phyloP scores from a whole-genome alignment of 768 basidiomycete genomes.

The Rhodosporidiobolus odoratus region DNA sequence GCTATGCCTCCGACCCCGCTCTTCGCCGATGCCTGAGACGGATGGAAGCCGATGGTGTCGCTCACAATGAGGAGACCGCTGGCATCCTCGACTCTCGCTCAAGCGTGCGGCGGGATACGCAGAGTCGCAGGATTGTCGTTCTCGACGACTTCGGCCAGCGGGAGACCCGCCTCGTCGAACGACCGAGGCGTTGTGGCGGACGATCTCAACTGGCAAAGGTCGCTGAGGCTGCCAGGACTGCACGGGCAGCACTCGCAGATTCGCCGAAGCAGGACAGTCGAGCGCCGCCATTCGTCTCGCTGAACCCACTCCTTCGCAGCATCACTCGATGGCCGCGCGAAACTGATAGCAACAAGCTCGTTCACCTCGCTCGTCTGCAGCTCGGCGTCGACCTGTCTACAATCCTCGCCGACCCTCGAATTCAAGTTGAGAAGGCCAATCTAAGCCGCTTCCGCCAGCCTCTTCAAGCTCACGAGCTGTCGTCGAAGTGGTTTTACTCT shows the following conservation, averaged over 20 bases:
- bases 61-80: not conserved
- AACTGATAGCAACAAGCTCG: not conserved
- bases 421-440: not conserved
- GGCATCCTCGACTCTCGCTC: slow-evolving; percentile 6
- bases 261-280: not conserved
- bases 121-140: not conserved
- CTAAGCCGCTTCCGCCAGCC: not conserved
- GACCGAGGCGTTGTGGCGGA: not conserved
- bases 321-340: not conserved
- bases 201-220: slow-evolving; percentile 1
- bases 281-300: not conserved
- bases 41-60: not conserved
- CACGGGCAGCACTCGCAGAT: not conserved
- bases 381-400: slow-evolving; percentile 19
- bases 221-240: not conserved
- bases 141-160: not conserved
- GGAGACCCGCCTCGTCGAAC: not conserved
- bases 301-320: slow-evolving; percentile 7
- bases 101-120: slow-evolving; percentile 10
- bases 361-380: not conserved
- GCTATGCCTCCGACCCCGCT: not conserved
- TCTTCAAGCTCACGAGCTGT: not conserved
- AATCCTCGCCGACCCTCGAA: too few relatives aligned
- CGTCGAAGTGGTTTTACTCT: not conserved
- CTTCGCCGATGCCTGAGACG: not conserved